Conservation (phyloP, 2,329 filamentous ascomycete species). For the Xylariales sp. region DNA sequence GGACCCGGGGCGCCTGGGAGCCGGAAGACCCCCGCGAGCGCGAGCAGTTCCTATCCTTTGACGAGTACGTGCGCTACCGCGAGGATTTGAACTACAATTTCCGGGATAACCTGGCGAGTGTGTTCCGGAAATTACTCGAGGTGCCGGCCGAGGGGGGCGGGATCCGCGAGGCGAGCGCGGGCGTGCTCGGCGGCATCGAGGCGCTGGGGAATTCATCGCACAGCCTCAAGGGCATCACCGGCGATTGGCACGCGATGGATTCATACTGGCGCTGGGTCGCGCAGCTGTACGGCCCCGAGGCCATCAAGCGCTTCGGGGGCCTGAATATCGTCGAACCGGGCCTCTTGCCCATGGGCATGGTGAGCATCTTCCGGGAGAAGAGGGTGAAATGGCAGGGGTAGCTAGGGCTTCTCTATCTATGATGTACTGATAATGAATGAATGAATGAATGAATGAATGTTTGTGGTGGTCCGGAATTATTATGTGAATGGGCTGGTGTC, state of each 20-base stretch:
- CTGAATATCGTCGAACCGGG: conserved; percentile 59
- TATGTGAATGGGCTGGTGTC: neutral
- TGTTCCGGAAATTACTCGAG: conserved; percentile 54
- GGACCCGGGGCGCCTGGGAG: conserved; percentile 45
- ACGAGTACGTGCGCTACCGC: conserved; percentile 58
- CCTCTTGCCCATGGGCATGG: conserved; percentile 61
- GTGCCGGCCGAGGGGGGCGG: conserved; percentile 48
- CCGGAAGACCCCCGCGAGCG: conserved; percentile 48
- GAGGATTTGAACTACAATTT: conserved; percentile 42
- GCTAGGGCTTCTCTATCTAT: neutral
- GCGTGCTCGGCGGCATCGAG: conserved; percentile 41
- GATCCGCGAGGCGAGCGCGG: conserved; percentile 41
- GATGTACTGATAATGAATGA: neutral
- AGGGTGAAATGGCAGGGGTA: conserved; percentile 57
- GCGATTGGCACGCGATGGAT: conserved; percentile 50
- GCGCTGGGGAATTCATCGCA: conserved; percentile 31
- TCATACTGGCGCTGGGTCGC: conserved; percentile 62
- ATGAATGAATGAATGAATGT: neutral
- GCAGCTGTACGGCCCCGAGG: conserved; percentile 58
- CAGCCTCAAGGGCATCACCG: conserved; percentile 21
- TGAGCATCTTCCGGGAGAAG: conserved; percentile 57
- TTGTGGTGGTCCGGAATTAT: neutral
- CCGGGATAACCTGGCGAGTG: conserved; percentile 44
- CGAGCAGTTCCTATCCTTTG: conserved; percentile 57
- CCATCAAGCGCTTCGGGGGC: conserved; percentile 58